Evolutionary conservation across 768 basidiomycete genomes (phyloP), one percentile per base, ranked within the genome.

Genomic region (Leccinum incarnatum): DNA sequence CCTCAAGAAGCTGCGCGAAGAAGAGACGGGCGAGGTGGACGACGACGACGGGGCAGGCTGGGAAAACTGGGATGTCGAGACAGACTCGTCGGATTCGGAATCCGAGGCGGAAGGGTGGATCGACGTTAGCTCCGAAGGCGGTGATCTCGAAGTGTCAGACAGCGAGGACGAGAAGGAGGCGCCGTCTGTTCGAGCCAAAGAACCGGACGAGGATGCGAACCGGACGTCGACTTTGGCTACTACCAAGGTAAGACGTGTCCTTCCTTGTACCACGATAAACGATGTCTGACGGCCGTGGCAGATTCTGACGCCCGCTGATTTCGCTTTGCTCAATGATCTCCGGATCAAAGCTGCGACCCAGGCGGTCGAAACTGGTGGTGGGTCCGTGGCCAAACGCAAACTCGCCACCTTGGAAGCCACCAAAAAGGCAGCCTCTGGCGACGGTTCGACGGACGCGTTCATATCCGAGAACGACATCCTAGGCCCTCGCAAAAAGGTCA

Each of bases 271-370:
- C 27, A 27, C 27, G 27, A n/a, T 50, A 6, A 2, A 10, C 17
- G 17, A 46, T 19, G 10, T 32, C 4, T 66, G 40, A 3, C n/a
- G 5, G 7, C 45, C 12, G 25, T 14, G 36, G 23, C 64, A 97
- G 94, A 98, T 99, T 67, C 83, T 98, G 46, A 98, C 97, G 0
- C 97, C 97, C 0, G 95, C 95, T 30, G 97, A 99, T 73, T 99
- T 98, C 69, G 91, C 91, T 0, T 74, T 97, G 53, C 80, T 98
- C 54, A 91, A 92, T 68, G 93, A 97, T 65, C 85, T 98, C 19
- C 87, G 89, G 2, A 81, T 93, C 52, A 81, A 93, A 74, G 91
- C 88, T 0, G 91, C 91, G 17, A 76, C 81, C 15, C 81, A 85
- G 57, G 85, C 84, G 1, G 86, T 90, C 6, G 85, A 92, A 68